Base-by-base conservation (phyloP, 106 monocot species). In the Xerophyta viscosa region DNA sequence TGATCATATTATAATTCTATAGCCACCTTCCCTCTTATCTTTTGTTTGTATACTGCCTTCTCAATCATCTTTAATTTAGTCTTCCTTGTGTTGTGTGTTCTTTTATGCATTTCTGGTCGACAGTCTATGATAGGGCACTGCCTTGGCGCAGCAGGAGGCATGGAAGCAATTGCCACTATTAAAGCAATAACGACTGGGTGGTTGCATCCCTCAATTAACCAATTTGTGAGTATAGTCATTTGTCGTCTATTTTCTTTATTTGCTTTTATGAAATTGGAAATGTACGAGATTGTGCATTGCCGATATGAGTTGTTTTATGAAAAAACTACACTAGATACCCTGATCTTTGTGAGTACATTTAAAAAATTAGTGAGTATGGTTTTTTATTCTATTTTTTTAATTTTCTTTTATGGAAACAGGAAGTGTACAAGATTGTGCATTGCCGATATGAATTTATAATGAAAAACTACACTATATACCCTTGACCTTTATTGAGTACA, bases 81-180 rank as follows among this genome's bases (percentile, higher is more conserved):
- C 12, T 41, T 8, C 50, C 12, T 24, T 27, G 37, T n/a, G 31
- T 51, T 48, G 19, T 57, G 2, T 18, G 10, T 33, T 33, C 5
- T 33, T 33, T 33, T 5, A 6, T 33, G 33, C 10, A 10, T 5
- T 33, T 5, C 33, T 6, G 33, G 33, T 27, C 12, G 75, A 15
- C 63, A 99, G 98, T 99, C 98, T 20, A 83, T 99, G 86, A 99
- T 86, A 48, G 98, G 98, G 22, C 98, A 99, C 37, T 90, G 86
- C 66, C 86, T 99, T 46, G 98, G 98, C 49, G 98, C 98, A 25
- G 53, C 98, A 23, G 98, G 98, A 14, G 98, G 90, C 26, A 50
- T 99, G 51, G 98, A 99, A 71, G 98, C 90, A 23, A 90, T 99
- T 80, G 98, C 98, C 31, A 77, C 82, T n/a, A 62, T 90, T 24